These are phyloP conservation scores for Sicyos baderoa DNA, from an alignment of 306 rosid genomes.

Conservation along the genomic window DNA sequence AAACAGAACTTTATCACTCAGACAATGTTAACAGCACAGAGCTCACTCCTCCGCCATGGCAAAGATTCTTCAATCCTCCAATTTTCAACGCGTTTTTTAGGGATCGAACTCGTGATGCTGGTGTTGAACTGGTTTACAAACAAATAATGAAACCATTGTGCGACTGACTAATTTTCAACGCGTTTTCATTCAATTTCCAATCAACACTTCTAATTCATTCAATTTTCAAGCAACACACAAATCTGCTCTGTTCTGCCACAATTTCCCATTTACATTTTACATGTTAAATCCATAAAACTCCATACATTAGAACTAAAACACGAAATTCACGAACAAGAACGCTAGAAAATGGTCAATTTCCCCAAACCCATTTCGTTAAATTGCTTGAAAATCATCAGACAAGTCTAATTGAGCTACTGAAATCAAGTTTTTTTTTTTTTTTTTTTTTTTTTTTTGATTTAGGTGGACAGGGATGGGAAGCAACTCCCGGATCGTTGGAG, in stretches of 20 bases:
- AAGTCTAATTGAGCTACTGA: background rate
- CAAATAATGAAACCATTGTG: too few relatives aligned
- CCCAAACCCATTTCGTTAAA: constrained; percentile 3
- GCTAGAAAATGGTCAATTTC: constrained; percentile 13
- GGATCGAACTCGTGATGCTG: too few relatives aligned
- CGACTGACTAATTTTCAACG: too few relatives aligned
- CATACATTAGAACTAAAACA: background rate
- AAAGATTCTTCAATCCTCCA: background rate
- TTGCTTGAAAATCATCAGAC: background rate
- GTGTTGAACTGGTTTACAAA: too few relatives aligned
- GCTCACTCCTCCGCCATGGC: background rate
- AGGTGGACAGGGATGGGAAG: constrained; percentile 15
- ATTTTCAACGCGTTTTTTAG: too few relatives aligned
- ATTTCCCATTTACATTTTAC: background rate
- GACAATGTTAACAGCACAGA: background rate
- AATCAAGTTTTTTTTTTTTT: constrained; percentile 1
- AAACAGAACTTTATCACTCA: background rate
- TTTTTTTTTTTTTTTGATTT: background rate
- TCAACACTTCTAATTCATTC: too few relatives aligned
- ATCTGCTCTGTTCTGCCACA: background rate
- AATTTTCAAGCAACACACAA: background rate
- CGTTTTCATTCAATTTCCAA: background rate
- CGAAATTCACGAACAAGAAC: constrained; percentile 3
- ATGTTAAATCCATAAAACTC: background rate
- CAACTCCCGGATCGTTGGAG: constrained; percentile 19